These are phyloP conservation scores for Podospora anserina DNA, from an alignment of 495 filamentous ascomycete species.

Conservation along the genomic window DNA sequence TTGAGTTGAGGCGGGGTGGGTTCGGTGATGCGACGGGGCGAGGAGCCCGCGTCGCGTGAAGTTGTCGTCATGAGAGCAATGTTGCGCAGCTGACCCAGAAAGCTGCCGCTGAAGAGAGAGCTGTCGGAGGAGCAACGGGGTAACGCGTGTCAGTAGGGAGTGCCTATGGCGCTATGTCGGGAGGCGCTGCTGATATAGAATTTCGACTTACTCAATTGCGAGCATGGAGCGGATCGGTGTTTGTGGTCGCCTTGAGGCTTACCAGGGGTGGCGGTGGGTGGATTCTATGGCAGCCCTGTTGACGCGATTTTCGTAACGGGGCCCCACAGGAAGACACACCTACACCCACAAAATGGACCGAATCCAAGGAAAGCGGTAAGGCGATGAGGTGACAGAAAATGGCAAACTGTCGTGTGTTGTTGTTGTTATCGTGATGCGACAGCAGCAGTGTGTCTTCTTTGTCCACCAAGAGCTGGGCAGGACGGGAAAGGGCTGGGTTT, in stretches of 20 bases:
- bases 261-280: conserved; percentile 7
- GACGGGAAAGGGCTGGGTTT: conserved; percentile 19
- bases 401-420: conserved; percentile 11
- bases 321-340: conserved; percentile 14
- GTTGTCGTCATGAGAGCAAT: conserved; percentile 32
- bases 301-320: conserved; percentile 12
- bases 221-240: conserved; percentile 26
- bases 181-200: conserved; percentile 1
- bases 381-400: not conserved
- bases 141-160: conserved; percentile 13
- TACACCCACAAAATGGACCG: not conserved
- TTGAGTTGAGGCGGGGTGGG: not conserved
- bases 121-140: conserved; percentile 15
- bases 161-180: not conserved
- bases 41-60: conserved; percentile 18
- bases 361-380: not conserved
- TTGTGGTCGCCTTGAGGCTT: conserved; percentile 7
- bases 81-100: conserved; percentile 34
- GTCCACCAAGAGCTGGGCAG: conserved; percentile 18
- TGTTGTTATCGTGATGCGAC: not conserved
- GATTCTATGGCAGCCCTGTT: conserved; percentile 9
- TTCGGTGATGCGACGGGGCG: conserved; percentile 13
- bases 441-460: not conserved
- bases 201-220: conserved; percentile 32
- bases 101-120: conserved; percentile 31